phyloP scores from a whole-genome alignment of 257 asterid species.

The Eustoma russellianum region DNA sequence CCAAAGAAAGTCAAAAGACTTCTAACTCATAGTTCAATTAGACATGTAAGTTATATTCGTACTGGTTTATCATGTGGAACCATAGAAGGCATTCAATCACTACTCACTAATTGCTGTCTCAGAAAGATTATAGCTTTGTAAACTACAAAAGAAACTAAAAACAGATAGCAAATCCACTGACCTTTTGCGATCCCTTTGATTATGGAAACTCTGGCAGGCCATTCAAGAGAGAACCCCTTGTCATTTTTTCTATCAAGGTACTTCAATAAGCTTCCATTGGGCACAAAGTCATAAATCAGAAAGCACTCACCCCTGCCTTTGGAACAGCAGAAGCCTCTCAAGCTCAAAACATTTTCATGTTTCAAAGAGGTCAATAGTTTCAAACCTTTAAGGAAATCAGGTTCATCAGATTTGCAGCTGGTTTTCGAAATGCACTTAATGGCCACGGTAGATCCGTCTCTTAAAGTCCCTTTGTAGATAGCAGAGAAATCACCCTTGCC shows the following conservation, averaged over 20 bases:
- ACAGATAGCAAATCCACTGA: slow-evolving; percentile 14
- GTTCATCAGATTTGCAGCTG: slow-evolving; percentile 85
- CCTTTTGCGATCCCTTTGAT: slow-evolving; percentile 90
- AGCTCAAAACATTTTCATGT: slow-evolving; percentile 66
- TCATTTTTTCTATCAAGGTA: slow-evolving; percentile 56
- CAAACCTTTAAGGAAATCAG: slow-evolving; percentile 68
- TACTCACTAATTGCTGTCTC: too few relatives aligned
- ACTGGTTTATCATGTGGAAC: too few relatives aligned
- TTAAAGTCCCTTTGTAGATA: slow-evolving; percentile 56
- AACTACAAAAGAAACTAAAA: not conserved
- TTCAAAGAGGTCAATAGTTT: slow-evolving; percentile 62
- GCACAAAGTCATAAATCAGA: slow-evolving; percentile 70
- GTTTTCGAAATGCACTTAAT: slow-evolving; percentile 82
- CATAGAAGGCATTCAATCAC: too few relatives aligned
- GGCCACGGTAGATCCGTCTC: slow-evolving; percentile 82
- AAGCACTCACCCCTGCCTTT: slow-evolving; percentile 95
- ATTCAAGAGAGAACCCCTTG: slow-evolving; percentile 56
- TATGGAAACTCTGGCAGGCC: slow-evolving; percentile 60
- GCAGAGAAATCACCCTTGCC: slow-evolving; percentile 84
- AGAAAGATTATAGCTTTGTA: too few relatives aligned
- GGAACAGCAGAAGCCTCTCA: slow-evolving; percentile 95
- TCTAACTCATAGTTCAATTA: too few relatives aligned
- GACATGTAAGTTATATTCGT: too few relatives aligned
- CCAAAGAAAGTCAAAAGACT: too few relatives aligned
- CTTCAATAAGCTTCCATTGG: slow-evolving; percentile 73